Evolutionary conservation across 306 rosid genomes (phyloP), one percentile per base, ranked within the genome.

Genomic region (Quercus wislizeni): DNA sequence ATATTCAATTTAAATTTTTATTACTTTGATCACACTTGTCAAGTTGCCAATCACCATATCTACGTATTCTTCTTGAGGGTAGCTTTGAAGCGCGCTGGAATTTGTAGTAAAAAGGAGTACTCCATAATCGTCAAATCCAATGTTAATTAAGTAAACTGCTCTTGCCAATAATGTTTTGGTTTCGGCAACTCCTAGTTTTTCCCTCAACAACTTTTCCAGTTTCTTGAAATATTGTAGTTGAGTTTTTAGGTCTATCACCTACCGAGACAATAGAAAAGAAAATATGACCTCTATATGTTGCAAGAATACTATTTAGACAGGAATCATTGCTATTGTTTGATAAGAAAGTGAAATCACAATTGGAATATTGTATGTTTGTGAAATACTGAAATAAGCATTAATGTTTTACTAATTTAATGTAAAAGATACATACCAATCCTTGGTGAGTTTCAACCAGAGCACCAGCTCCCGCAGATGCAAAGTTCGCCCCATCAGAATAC

Each of bases 391-490:
- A 6, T 7, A 69, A 1, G 5, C 20, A 7, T 35, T 15, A 14
- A 28, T 20, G 38, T 33, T 10, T 35, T 12, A 35, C 21, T 7
- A 1, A 33, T 4, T 18, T 15, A 46, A 68, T 68, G 52, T 33
- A 12, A 30, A 3, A 2, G 23, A 9, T 46, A 54, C 83, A 51
- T 76, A 89, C 90, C 19, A 56, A 43, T 84, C 86, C 88, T 19
- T 21, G 54, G 76, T 52, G 20, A 38, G 87, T 91, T 80, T 78
- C 86, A 76, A 13, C 8, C 0, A 89, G 79, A 86, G 89, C 92
- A 70, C 96, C 96, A 21, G 88, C 84, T 5, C 90, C 90, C 27
- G 80, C 91, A 1, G 96, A 89, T 17, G 96, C 93, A 75, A 91
- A 89, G 78, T 89, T 91, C 2, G 80, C 83, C 1, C 96, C 93